phyloP scores from a whole-genome alignment of 768 basidiomycete genomes.

The Panaeolus papilionaceus region DNA sequence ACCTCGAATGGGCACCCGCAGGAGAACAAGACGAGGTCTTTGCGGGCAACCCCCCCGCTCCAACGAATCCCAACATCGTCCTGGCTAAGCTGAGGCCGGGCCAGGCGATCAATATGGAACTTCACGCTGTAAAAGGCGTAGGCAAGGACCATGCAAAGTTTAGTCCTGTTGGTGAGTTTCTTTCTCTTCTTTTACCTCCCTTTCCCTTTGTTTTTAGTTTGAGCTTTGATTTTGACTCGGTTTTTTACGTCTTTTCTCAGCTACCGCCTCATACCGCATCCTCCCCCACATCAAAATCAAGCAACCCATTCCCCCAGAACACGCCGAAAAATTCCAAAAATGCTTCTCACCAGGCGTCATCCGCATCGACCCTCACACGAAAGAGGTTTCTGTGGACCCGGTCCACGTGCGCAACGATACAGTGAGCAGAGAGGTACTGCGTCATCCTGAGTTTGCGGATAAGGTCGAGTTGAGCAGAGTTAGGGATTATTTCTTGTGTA shows the following conservation, averaged over 20 bases:
- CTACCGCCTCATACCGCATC: constrained; percentile 94
- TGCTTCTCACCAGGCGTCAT: constrained; percentile 92
- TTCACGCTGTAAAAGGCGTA: constrained; percentile 92
- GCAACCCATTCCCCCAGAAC: constrained; percentile 78
- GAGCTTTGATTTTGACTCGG: no score
- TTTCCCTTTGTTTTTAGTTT: not conserved
- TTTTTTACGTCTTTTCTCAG: constrained; percentile 42
- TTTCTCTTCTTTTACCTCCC: not conserved
- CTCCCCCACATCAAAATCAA: constrained; percentile 83
- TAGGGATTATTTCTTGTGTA: constrained; percentile 93
- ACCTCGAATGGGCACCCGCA: constrained; percentile 79
- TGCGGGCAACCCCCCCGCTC: constrained; percentile 55
- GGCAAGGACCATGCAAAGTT: constrained; percentile 98
- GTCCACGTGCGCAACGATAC: constrained; percentile 80
- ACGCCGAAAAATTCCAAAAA: constrained; percentile 79
- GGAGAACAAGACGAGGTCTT: constrained; percentile 81
- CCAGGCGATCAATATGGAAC: constrained; percentile 82
- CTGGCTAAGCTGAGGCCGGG: constrained; percentile 92
- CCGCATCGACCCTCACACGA: constrained; percentile 60
- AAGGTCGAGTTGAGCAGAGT: constrained; percentile 85
- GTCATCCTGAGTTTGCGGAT: constrained; percentile 90
- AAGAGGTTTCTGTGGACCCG: constrained; percentile 66
- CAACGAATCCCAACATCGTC: constrained; percentile 84
- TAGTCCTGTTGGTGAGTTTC: constrained; percentile 82
- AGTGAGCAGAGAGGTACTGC: constrained; percentile 90